These are phyloP conservation scores for Hyaloscypha hepaticicola DNA, from an alignment of 495 filamentous ascomycete genomes.

Conservation along the genomic window DNA sequence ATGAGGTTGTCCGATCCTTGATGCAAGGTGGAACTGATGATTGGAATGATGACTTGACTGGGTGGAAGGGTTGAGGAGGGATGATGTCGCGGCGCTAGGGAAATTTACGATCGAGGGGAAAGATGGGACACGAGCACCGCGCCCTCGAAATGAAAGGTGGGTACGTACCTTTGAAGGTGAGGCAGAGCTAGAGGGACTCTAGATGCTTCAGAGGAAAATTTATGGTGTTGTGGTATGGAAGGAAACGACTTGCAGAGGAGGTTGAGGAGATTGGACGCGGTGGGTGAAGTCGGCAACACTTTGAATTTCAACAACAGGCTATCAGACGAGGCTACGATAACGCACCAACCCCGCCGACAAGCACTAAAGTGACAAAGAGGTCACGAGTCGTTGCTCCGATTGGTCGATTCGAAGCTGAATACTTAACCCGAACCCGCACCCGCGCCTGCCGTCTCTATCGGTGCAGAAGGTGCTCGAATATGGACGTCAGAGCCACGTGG, in stretches of 20 bases:
- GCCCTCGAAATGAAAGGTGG: background rate
- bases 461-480: background rate
- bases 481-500: background rate
- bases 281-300: background rate
- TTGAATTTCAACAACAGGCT: background rate
- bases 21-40: background rate
- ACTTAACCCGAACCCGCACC: no score
- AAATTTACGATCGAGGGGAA: background rate
- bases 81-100: background rate
- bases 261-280: background rate
- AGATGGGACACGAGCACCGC: background rate
- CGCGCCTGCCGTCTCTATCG: background rate
- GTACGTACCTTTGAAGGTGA: background rate
- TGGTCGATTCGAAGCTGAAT: background rate
- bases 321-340: no score
- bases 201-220: constrained; percentile 3
- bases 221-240: background rate
- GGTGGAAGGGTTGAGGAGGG: background rate
- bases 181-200: constrained; percentile 21
- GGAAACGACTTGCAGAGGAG: background rate
- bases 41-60: background rate
- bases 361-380: background rate
- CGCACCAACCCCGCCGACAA: background rate
- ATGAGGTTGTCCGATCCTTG: background rate
- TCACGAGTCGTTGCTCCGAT: background rate